A percentile compares a stretch with the other conserved stretches of the same genome.
These are phyloP conservation scores for Brassica incana DNA, from an alignment of 345 rosid genomes.

Conservation along the genomic window DNA sequence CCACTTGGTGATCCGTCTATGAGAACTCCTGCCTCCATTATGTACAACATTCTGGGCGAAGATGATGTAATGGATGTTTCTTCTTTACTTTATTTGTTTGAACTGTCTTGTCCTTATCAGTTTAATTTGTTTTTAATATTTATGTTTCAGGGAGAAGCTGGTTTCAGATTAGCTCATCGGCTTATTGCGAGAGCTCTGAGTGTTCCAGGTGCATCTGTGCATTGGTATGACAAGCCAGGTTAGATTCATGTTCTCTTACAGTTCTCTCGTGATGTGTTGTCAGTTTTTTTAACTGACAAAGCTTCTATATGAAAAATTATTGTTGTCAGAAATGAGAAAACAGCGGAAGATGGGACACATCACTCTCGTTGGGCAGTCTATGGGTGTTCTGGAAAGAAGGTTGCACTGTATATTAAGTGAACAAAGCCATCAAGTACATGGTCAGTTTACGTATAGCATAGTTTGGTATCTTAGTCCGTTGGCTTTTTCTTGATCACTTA, in stretches of 20 bases:
- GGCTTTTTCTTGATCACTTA: not conserved
- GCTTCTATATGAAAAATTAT: not conserved
- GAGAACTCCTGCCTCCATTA: conserved; percentile 87
- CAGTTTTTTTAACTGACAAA: not conserved
- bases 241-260: conserved; percentile 18
- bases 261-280: not conserved
- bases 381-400: conserved; percentile 61
- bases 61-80: conserved; percentile 55
- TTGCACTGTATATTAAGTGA: conserved; percentile 57
- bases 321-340: not conserved
- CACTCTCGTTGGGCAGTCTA: conserved; percentile 74
- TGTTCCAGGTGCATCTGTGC: conserved; percentile 74
- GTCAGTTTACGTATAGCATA: conserved; percentile 46
- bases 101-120: conserved; percentile 5
- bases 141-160: not conserved
- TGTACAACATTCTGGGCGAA: conserved; percentile 93
- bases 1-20: conserved; percentile 97
- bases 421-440: conserved; percentile 44
- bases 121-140: conserved; percentile 2
- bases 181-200: conserved; percentile 65
- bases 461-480: not conserved
- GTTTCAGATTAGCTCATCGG: conserved; percentile 65
- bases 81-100: not conserved
- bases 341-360: conserved; percentile 93
- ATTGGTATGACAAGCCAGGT: conserved; percentile 99